Conservation (phyloP, 257 asterid genomes). For the Eustoma russellianum region DNA sequence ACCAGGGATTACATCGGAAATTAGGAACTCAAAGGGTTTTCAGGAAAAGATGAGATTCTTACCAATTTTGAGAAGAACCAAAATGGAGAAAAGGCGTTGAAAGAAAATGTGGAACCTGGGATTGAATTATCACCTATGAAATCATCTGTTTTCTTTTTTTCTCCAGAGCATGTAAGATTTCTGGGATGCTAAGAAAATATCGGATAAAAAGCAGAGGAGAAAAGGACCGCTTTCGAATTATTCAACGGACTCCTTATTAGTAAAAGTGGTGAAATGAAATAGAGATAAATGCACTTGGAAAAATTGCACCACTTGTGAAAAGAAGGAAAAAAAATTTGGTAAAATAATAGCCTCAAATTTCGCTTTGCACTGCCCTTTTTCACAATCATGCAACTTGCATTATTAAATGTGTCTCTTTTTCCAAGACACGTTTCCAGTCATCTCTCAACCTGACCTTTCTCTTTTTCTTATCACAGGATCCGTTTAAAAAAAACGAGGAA, state of each 20-base stretch:
- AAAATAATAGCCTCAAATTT: too few relatives aligned
- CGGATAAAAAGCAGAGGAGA: constrained; percentile 16
- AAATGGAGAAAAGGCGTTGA: constrained; percentile 5
- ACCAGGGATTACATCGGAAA: not conserved
- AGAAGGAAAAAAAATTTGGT: too few relatives aligned
- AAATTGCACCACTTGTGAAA: too few relatives aligned
- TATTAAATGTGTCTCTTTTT: too few relatives aligned
- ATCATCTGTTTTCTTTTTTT: constrained; percentile 3
- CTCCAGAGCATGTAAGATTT: constrained; percentile 8
- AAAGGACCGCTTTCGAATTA: constrained; percentile 21
- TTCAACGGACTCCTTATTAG: constrained; percentile 34
- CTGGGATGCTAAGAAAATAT: constrained; percentile 16
- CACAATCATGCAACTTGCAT: too few relatives aligned
- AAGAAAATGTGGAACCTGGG: constrained; percentile 6
- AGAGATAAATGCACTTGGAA: too few relatives aligned
- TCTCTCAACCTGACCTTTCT: too few relatives aligned
- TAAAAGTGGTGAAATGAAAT: too few relatives aligned
- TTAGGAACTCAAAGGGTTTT: not conserved
- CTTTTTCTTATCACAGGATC: too few relatives aligned
- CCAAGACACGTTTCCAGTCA: too few relatives aligned
- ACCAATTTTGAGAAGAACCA: not conserved
- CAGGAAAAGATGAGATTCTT: constrained; percentile 2
- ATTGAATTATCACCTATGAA: constrained; percentile 1
- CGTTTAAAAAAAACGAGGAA: too few relatives aligned
- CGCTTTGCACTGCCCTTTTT: too few relatives aligned